phyloP scores from a whole-genome alignment of 176 grass and related monocot genomes.

The Carex parvula region DNA sequence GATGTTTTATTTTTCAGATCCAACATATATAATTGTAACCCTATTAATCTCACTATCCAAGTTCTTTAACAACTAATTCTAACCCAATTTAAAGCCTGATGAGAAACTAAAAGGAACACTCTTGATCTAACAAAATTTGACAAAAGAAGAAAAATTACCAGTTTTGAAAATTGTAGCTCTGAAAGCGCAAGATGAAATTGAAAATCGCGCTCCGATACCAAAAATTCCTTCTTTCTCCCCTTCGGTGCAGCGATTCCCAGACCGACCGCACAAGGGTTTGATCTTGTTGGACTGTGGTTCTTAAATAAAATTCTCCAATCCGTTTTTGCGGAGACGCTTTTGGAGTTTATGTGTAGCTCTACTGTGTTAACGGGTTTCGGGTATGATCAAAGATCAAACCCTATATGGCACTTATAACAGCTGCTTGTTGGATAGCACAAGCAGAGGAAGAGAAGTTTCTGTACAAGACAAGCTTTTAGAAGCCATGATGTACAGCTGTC shows the following conservation, averaged over 20 bases:
- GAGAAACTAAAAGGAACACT: too few species aligned
- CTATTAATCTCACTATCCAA: background rate
- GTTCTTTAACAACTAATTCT: background rate
- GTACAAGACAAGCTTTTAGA: background rate
- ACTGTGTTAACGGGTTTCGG: background rate
- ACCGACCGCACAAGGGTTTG: background rate
- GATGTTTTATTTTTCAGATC: background rate
- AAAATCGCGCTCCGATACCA: background rate
- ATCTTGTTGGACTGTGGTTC: background rate
- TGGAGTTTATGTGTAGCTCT: background rate
- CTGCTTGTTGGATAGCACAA: background rate
- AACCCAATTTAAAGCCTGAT: background rate
- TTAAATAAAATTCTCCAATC: background rate
- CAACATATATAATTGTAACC: background rate
- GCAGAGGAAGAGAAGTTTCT: background rate
- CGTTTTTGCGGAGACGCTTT: background rate
- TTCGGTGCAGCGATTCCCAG: background rate
- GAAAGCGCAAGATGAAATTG: background rate
- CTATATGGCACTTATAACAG: background rate
- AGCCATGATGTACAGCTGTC: background rate
- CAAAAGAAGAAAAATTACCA: background rate
- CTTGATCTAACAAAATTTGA: background rate
- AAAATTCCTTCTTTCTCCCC: background rate
- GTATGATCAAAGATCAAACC: background rate
- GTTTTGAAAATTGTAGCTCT: background rate